These are phyloP conservation scores for Russula sp. DNA, from an alignment of 768 basidiomycete species.

Conservation along the genomic window DNA sequence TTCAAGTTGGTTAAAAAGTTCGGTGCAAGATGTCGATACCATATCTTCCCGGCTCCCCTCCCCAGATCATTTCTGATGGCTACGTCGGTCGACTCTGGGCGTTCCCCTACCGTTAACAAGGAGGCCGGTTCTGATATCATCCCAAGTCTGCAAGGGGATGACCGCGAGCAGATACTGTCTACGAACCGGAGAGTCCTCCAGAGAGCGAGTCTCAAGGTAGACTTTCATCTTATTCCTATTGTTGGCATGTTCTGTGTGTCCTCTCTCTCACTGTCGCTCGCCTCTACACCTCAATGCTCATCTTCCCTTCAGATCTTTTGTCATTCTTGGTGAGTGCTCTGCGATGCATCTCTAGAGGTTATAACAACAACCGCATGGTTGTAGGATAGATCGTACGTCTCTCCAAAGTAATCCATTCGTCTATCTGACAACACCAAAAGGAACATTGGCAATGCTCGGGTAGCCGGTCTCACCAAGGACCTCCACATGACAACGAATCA, in stretches of 20 bases:
- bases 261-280: not conserved
- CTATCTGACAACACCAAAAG: constrained; percentile 3
- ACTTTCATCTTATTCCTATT: constrained; percentile 16
- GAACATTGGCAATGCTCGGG: constrained; percentile 28
- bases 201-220: constrained; percentile 14
- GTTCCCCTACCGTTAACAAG: not conserved
- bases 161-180: constrained; percentile 6
- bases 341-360: not conserved
- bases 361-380: not conserved
- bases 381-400: constrained; percentile 20
- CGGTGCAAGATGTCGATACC: not conserved
- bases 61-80: not conserved
- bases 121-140: not conserved
- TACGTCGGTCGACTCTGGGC: not conserved
- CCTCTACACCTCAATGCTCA: not conserved
- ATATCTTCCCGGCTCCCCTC: not conserved
- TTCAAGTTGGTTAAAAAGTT: not conserved
- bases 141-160: not conserved
- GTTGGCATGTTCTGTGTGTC: constrained; percentile 19
- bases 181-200: not conserved
- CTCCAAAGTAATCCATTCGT: not conserved
- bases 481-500: constrained; percentile 28
- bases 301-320: constrained; percentile 10
- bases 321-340: constrained; percentile 16
- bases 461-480: constrained; percentile 30